Percentiles rank a stretch among this genome's conserved stretches.
phyloP scores from a whole-genome alignment of 768 basidiomycete species.

The Lyophyllum semitale region DNA sequence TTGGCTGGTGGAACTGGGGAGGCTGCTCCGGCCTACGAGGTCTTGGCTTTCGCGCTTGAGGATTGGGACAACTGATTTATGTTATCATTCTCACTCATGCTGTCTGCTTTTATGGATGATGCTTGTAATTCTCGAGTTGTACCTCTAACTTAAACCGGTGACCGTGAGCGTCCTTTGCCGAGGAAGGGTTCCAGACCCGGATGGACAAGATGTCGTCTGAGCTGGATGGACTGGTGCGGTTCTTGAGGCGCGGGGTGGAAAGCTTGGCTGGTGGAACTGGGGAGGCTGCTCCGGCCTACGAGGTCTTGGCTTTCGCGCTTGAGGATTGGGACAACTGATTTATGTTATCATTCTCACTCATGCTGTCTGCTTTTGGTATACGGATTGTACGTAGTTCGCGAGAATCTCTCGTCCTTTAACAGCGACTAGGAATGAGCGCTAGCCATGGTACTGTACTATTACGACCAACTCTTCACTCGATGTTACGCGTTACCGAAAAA shows the following conservation, averaged over 20 bases:
- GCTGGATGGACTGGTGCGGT: slow-evolving; percentile 70
- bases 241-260: slow-evolving; percentile 70
- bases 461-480: no score
- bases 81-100: neutral
- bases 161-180: slow-evolving; percentile 36
- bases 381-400: no score
- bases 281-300: slow-evolving; percentile 65
- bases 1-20: slow-evolving; percentile 64
- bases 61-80: slow-evolving; percentile 68
- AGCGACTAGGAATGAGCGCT: no score
- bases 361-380: neutral
- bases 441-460: no score
- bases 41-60: slow-evolving; percentile 75
- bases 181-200: slow-evolving; percentile 48
- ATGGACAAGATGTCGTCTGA: slow-evolving; percentile 69
- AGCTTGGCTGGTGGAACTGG: slow-evolving; percentile 62
- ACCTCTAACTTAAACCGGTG: no score
- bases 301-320: slow-evolving; percentile 71
- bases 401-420: no score
- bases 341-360: neutral
- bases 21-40: slow-evolving; percentile 63
- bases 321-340: slow-evolving; percentile 76
- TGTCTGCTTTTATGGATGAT: slow-evolving; percentile 21
- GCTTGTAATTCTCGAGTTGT: neutral
- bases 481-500: no score